Evolutionary conservation across 208 protist species (phyloP).

Genomic region (Trypanosoma congolense): DNA sequence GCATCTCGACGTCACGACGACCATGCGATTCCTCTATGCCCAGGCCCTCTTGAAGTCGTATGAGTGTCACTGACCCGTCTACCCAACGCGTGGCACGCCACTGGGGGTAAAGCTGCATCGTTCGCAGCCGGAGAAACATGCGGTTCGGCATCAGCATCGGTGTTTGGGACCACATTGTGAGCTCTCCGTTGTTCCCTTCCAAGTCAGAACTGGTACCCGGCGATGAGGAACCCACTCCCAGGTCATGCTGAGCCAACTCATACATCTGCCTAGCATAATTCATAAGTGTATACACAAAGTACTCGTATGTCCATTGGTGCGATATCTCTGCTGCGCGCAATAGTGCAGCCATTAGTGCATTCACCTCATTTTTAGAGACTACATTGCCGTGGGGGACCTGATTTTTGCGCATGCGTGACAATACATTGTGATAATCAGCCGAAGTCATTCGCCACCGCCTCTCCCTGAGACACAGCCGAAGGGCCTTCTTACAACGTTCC

Average conservation of each 20-base stretch:
- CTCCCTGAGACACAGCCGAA: slow-evolving; percentile 2
- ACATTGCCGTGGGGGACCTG: too few species aligned
- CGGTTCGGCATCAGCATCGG: slow-evolving; percentile 19
- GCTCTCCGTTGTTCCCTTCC: background rate
- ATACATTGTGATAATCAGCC: slow-evolving; percentile 7
- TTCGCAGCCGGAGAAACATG: slow-evolving; percentile 16
- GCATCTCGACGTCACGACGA: slow-evolving; percentile 1
- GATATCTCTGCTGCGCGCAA: slow-evolving; percentile 14
- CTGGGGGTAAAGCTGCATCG: slow-evolving; percentile 13
- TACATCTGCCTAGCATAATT: slow-evolving; percentile 17
- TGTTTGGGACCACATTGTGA: background rate
- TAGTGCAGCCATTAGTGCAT: slow-evolving; percentile 8
- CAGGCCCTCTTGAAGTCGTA: background rate
- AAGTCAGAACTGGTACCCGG: background rate
- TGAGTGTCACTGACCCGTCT: slow-evolving; percentile 11
- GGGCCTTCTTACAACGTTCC: slow-evolving; percentile 5
- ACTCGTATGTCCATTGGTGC: slow-evolving; percentile 20
- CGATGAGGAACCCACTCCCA: background rate
- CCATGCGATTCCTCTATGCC: slow-evolving; percentile 10
- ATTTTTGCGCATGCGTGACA: slow-evolving; percentile 11
- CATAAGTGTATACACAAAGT: slow-evolving; percentile 23
- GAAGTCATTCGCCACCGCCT: slow-evolving; percentile 16
- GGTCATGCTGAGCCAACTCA: slow-evolving; percentile 1
- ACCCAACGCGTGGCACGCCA: slow-evolving; percentile 19
- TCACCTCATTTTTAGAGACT: slow-evolving; percentile 1